These are phyloP conservation scores for Xylaria digitata DNA, from an alignment of 2,329 filamentous ascomycete species.

Conservation along the genomic window DNA sequence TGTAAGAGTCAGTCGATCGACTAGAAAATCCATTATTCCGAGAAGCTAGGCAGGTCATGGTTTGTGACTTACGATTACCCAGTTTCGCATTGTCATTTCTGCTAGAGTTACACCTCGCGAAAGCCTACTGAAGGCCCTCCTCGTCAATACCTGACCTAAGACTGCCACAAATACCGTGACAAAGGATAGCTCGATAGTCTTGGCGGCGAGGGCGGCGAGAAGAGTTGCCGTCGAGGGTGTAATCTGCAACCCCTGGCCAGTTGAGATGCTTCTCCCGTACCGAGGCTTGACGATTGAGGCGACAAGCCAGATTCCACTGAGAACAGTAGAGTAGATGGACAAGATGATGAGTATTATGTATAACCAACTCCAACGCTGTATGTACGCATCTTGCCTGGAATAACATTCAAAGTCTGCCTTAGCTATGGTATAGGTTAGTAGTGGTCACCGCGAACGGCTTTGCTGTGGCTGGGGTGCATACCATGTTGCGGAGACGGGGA, in stretches of 20 bases:
- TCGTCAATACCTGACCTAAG: slow-evolving; percentile 78
- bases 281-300: slow-evolving; percentile 71
- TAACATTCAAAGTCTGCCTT: slow-evolving; percentile 46
- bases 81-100: slow-evolving; percentile 81
- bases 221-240: slow-evolving; percentile 73
- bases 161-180: slow-evolving; percentile 81
- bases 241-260: slow-evolving; percentile 61
- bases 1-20: slow-evolving; percentile 14
- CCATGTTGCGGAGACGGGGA: slow-evolving; percentile 41
- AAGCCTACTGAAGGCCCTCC: slow-evolving; percentile 70
- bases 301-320: slow-evolving; percentile 74
- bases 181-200: slow-evolving; percentile 81
- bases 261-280: slow-evolving; percentile 69
- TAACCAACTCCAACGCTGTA: slow-evolving; percentile 58
- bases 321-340: slow-evolving; percentile 71
- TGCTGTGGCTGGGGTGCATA: slow-evolving; percentile 25
- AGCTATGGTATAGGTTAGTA: slow-evolving; percentile 36
- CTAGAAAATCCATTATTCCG: not conserved
- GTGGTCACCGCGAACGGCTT: not conserved
- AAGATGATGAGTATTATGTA: slow-evolving; percentile 59
- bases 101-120: slow-evolving; percentile 76
- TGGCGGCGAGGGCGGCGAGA: slow-evolving; percentile 76
- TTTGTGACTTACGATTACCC: slow-evolving; percentile 64
- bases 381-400: slow-evolving; percentile 47
- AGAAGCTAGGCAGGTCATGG: not conserved